Base-by-base conservation (phyloP, 768 basidiomycete species). In the Dentipellis fragilis region DNA sequence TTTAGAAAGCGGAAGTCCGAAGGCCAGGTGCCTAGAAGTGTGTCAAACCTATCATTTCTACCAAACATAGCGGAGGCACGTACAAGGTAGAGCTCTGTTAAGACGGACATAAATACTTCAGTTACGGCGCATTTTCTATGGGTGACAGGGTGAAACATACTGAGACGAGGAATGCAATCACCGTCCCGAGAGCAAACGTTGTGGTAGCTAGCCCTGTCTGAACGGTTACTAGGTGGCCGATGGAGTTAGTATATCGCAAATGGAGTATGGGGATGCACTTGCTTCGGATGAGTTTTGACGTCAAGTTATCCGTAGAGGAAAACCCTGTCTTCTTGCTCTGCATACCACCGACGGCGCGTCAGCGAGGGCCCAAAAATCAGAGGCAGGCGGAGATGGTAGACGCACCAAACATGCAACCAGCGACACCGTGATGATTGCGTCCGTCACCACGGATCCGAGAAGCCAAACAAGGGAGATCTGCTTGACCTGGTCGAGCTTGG, bases 351-450 rank as follows among this genome's bases (percentile, higher is more conserved):
- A n/a, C n/a, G n/a, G n/a, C n/a, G n/a, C n/a, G 29, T 29, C 29
- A 29, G 3, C 3, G 37, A 50, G n/a, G n/a, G n/a, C n/a, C n/a
- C n/a, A 1, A 11, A 19, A 54, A 40, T 4, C 10, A 35, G 48
- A 2, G 48, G 22, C 47, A 0, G 7, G 21, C 11, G 29, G 29
- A 29, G 29, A 3, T 6, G 29, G 6, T 6, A 10, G 6, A 57
- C 67, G 54, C 49, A 78, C 77, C 62, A 80, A 60, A 58, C 72
- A 70, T 67, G 66, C 69, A 6, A 77, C 75, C 10, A 80, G 64
- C 2, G 72, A 68, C 17, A 62, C 54, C 1, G 77, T 77, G 40
- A 80, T 79, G 3, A 70, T 42, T 17, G 75, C 59, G 54, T 79
- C 77, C 8, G 71, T 71, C 10, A 69, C 61, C 10, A 69, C 68